Evolutionary conservation across 371 early-diverging fungal species (phyloP).

Genomic region (Mucor velutinosus): DNA sequence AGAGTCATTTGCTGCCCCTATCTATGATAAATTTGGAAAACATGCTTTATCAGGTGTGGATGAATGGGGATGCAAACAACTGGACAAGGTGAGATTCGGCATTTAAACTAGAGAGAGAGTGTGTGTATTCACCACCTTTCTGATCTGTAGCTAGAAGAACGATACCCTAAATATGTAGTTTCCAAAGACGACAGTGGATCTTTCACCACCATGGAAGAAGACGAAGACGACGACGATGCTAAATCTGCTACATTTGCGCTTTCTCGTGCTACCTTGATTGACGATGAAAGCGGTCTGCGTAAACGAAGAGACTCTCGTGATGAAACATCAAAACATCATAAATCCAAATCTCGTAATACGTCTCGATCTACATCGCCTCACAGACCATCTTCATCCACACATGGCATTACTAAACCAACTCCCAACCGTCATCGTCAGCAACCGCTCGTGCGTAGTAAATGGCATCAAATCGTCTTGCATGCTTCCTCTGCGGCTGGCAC

Average conservation of each 20-base stretch:
- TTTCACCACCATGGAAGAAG: conserved; percentile 18
- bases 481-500: conserved; percentile 71
- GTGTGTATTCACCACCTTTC: neutral
- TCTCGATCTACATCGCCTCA: conserved; percentile 52
- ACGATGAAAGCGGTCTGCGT: conserved; percentile 30
- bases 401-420: conserved; percentile 24
- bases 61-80: conserved; percentile 43
- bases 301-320: conserved; percentile 42
- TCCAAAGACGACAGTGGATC: conserved; percentile 5
- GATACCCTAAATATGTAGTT: conserved; percentile 25
- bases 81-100: conserved; percentile 29
- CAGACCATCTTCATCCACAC: conserved; percentile 25
- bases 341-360: conserved; percentile 28
- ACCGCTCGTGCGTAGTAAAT: conserved; percentile 53
- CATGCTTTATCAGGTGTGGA: conserved; percentile 31
- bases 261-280: conserved; percentile 39
- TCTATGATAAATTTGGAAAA: conserved; percentile 42
- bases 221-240: conserved; percentile 43
- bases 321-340: conserved; percentile 25
- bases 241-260: conserved; percentile 44
- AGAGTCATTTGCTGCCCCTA: conserved; percentile 39
- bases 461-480: conserved; percentile 75
- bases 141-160: conserved; percentile 27
- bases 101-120: neutral
- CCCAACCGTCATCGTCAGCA: conserved; percentile 24